These are phyloP conservation scores for Trichaptum fuscoviolaceum DNA, from an alignment of 768 basidiomycete genomes.

Conservation along the genomic window DNA sequence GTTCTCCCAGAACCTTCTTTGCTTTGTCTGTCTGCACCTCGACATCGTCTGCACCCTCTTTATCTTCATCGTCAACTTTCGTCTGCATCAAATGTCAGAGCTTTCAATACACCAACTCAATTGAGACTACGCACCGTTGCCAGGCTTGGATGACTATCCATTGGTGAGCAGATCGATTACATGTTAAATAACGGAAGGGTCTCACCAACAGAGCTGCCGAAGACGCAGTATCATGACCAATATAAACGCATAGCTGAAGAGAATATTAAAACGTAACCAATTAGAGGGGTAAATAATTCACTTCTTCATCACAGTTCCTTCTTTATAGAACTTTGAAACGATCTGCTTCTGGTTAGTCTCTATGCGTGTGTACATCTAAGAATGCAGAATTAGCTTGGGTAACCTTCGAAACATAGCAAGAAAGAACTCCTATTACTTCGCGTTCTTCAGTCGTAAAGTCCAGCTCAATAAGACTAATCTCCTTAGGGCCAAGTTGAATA, in stretches of 20 bases:
- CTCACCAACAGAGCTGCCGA: conserved; percentile 57
- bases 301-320: conserved; percentile 69
- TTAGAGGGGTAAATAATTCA: conserved; percentile 29
- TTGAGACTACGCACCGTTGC: conserved; percentile 43
- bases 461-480: conserved; percentile 53
- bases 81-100: conserved; percentile 4
- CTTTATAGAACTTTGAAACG: conserved; percentile 50
- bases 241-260: conserved; percentile 7
- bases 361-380: conserved; percentile 24
- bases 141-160: conserved; percentile 53
- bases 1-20: neutral
- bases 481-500: conserved; percentile 55
- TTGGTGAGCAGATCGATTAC: conserved; percentile 10
- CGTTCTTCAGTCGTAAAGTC: conserved; percentile 65
- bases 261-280: conserved; percentile 6
- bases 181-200: neutral
- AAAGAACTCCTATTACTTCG: conserved; percentile 34
- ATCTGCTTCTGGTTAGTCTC: conserved; percentile 23
- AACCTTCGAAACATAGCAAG: too few relatives aligned
- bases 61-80: conserved; percentile 5
- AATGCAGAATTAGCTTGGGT: too few relatives aligned
- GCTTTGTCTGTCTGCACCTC: neutral
- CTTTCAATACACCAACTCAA: neutral
- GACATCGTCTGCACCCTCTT: conserved; percentile 10
- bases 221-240: conserved; percentile 72